Percentiles rank a stretch among this genome's conserved stretches.
Conservation (phyloP, 2,329 filamentous ascomycete species). For the Penicillium sp. region DNA sequence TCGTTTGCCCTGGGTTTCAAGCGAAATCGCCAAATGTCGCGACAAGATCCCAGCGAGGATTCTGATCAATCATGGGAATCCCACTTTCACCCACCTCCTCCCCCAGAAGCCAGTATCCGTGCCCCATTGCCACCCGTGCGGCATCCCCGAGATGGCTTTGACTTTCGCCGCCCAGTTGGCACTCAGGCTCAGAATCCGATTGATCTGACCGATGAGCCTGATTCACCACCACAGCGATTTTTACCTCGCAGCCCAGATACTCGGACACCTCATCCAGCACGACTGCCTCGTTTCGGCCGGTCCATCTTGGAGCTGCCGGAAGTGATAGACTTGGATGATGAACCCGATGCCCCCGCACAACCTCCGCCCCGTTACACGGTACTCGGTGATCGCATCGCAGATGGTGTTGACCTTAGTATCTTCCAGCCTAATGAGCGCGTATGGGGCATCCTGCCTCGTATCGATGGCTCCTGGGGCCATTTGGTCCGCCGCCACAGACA, state of each 20-base stretch:
- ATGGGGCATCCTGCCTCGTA: too few relatives aligned
- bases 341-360: conserved; percentile 18
- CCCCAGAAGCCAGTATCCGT: conserved; percentile 14
- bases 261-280: conserved; percentile 12
- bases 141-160: conserved; percentile 56
- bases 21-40: conserved; percentile 40
- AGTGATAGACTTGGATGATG: conserved; percentile 44
- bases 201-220: conserved; percentile 49
- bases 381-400: too few relatives aligned
- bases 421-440: too few relatives aligned
- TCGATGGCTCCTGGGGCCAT: conserved; percentile 11
- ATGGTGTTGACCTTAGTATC: too few relatives aligned
- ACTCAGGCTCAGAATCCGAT: conserved; percentile 42
- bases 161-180: conserved; percentile 54
- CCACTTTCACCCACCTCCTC: conserved; percentile 27
- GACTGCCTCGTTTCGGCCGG: conserved; percentile 38
- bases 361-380: background rate
- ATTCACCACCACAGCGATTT: conserved; percentile 31
- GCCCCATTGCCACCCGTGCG: conserved; percentile 35
- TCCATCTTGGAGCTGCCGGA: conserved; percentile 36
- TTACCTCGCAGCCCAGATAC: conserved; percentile 11
- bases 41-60: conserved; percentile 27
- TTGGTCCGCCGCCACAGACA: too few relatives aligned
- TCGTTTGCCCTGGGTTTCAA: conserved; percentile 17
- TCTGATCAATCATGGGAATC: conserved; percentile 28